A percentile compares a stretch with the other conserved stretches of the same genome.
These are phyloP conservation scores for Aspergillus kassunensis DNA, from an alignment of 495 filamentous ascomycete species.

Conservation along the genomic window DNA sequence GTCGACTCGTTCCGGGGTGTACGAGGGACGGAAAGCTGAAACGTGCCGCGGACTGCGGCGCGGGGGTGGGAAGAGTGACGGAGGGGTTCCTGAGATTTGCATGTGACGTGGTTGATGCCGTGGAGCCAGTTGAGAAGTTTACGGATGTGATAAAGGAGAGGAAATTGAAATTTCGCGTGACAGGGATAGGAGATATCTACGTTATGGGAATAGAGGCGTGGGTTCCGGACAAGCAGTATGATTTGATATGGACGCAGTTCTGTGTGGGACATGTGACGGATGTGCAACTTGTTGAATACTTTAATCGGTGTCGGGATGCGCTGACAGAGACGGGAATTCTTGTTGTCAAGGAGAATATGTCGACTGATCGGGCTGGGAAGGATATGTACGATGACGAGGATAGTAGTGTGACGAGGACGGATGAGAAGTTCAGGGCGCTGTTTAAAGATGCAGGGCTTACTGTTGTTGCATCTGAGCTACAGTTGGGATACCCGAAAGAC, in stretches of 20 bases:
- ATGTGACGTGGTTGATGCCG: constrained; percentile 52
- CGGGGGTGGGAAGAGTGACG: constrained; percentile 61
- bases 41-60: constrained; percentile 56
- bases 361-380: constrained; percentile 44
- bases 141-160: constrained; percentile 30
- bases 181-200: constrained; percentile 59
- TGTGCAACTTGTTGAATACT: constrained; percentile 62
- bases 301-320: constrained; percentile 55
- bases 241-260: constrained; percentile 75
- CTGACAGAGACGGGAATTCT: constrained; percentile 54
- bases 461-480: constrained; percentile 67
- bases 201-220: constrained; percentile 75
- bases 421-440: constrained; percentile 63
- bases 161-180: constrained; percentile 25
- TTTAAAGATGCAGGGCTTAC: constrained; percentile 67
- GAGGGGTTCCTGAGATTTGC: constrained; percentile 51
- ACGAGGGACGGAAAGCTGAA: constrained; percentile 25
- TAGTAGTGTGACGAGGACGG: constrained; percentile 73
- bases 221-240: constrained; percentile 56
- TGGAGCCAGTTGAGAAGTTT: constrained; percentile 57
- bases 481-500: constrained; percentile 65
- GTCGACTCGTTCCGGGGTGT: constrained; percentile 34
- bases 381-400: constrained; percentile 79
- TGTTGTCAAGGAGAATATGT: constrained; percentile 86
- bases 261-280: constrained; percentile 91